Conservation (phyloP, 352 stramenopile species). For the Pseudoperonospora humuli region DNA sequence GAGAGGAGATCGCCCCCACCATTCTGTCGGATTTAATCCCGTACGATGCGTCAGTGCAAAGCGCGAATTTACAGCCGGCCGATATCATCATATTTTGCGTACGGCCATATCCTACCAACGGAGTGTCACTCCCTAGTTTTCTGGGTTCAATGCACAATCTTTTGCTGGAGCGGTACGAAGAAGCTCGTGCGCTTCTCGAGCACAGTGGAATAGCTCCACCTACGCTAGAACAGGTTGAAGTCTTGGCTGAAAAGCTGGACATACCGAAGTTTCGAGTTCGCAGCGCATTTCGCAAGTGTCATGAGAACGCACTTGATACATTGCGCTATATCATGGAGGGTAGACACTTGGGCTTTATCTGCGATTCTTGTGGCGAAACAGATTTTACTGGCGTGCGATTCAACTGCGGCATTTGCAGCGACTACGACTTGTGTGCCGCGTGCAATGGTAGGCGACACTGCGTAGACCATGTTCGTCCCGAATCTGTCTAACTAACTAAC, state of each 20-base stretch:
- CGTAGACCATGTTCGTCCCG: neutral
- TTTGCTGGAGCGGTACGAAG: slow-evolving; percentile 33
- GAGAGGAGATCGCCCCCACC: slow-evolving; percentile 68
- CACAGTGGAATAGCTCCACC: too few species aligned
- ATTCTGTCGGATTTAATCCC: slow-evolving; percentile 40
- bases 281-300: slow-evolving; percentile 75
- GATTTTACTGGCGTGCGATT: too few species aligned
- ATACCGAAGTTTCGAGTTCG: slow-evolving; percentile 76
- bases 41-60: slow-evolving; percentile 19
- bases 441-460: slow-evolving; percentile 41
- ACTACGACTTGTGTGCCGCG: slow-evolving; percentile 63
- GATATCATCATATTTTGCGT: slow-evolving; percentile 64
- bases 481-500: neutral
- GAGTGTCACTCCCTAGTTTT: neutral
- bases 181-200: too few species aligned
- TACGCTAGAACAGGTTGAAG: slow-evolving; percentile 58
- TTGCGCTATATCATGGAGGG: slow-evolving; percentile 80
- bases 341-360: slow-evolving; percentile 74
- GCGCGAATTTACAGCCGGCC: slow-evolving; percentile 28
- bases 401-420: slow-evolving; percentile 66
- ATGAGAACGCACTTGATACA: slow-evolving; percentile 51
- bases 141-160: slow-evolving; percentile 13
- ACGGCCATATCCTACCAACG: slow-evolving; percentile 9
- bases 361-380: slow-evolving; percentile 71
- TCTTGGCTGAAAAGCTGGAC: slow-evolving; percentile 53